Conservation (phyloP, 225 moss, liverwort and hornwort species). For the Bryum argenteum region DNA sequence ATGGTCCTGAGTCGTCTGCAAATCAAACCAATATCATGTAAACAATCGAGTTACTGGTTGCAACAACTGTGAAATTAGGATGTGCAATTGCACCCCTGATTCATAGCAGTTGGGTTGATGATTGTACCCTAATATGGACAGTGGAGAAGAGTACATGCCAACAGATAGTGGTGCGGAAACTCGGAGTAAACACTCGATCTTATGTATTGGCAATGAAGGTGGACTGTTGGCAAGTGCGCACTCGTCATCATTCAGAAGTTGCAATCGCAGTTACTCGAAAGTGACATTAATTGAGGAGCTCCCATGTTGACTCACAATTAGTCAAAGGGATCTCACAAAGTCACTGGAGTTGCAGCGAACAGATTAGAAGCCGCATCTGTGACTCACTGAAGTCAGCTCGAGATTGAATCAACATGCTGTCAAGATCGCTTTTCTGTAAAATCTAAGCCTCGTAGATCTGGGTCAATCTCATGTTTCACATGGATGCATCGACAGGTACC, state of each 20-base stretch:
- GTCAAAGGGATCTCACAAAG: not conserved
- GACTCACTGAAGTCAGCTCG: not conserved
- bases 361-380: not conserved
- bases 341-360: not conserved
- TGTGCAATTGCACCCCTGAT: not conserved
- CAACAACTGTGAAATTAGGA: not conserved
- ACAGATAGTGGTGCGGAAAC: constrained; percentile 18
- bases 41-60: not conserved
- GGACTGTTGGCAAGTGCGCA: not conserved
- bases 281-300: constrained; percentile 3
- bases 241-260: not conserved
- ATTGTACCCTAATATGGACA: not conserved
- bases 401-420: not conserved
- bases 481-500: constrained; percentile 2
- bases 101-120: not conserved
- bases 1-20: constrained; percentile 9
- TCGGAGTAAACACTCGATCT: not conserved
- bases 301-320: not conserved
- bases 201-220: not conserved
- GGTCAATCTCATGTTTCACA: not conserved
- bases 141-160: not conserved
- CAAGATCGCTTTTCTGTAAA: not conserved
- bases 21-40: not conserved
- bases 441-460: not conserved
- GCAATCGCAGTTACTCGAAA: not conserved